Conservation (phyloP, 371 early-diverging fungal genomes). For the Mortierella sp. region DNA sequence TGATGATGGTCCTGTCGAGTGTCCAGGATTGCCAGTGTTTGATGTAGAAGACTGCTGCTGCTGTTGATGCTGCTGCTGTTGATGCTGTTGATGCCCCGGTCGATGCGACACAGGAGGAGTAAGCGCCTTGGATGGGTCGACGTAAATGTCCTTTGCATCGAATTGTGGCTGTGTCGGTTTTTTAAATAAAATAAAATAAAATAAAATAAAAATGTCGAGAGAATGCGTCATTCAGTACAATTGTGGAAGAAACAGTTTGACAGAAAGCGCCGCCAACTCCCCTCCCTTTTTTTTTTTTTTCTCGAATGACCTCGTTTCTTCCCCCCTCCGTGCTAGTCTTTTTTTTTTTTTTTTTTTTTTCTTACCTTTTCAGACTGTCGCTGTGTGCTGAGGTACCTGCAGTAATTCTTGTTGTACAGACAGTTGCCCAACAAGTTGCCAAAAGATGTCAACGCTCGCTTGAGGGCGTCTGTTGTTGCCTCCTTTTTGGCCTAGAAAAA, state of each 20-base stretch:
- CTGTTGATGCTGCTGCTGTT: neutral
- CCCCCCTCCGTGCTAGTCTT: neutral
- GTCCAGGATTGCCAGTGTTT: neutral
- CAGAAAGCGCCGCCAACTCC: no score
- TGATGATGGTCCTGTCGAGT: neutral
- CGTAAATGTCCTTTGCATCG: constrained; percentile 13
- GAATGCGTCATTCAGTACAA: neutral
- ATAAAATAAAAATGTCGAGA: neutral
- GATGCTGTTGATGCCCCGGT: constrained; percentile 3
- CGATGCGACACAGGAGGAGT: no score
- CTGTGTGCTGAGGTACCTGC: constrained; percentile 65
- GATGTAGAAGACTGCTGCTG: neutral
- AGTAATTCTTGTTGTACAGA: constrained; percentile 91
- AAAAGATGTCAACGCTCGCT: constrained; percentile 93
- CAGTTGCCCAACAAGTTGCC: constrained; percentile 97
- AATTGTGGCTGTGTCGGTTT: constrained; percentile 13
- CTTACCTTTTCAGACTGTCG: constrained; percentile 16
- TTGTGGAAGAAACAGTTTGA: neutral
- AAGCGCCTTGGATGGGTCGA: constrained; percentile 3
- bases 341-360: neutral
- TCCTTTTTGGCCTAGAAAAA: constrained; percentile 89
- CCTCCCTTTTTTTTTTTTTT: no score
- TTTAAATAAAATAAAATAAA: neutral
- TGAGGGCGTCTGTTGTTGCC: constrained; percentile 96
- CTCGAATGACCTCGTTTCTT: neutral